Conservation (phyloP, 352 stramenopile species). For the Globisporangium mamillatum region DNA sequence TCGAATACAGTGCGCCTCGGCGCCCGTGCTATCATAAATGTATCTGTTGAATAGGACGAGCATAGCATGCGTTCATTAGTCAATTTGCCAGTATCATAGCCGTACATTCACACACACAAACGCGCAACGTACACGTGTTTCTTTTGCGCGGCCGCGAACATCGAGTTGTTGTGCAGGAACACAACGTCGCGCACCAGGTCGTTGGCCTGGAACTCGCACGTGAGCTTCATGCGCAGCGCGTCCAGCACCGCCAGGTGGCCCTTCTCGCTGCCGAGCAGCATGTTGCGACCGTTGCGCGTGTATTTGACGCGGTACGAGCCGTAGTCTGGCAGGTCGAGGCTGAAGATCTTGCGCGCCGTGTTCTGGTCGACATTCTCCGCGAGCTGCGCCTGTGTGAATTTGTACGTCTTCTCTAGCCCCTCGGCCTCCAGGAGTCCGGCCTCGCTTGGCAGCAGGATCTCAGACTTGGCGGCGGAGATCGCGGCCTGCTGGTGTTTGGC, state of each 20-base stretch:
- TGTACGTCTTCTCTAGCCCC: slow-evolving; percentile 96
- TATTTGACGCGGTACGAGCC: slow-evolving; percentile 94
- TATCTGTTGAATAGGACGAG: slow-evolving; percentile 24
- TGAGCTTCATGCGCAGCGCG: slow-evolving; percentile 86
- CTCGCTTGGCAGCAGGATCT: slow-evolving; percentile 89
- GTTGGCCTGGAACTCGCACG: slow-evolving; percentile 93
- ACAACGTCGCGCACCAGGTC: slow-evolving; percentile 94
- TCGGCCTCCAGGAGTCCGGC: slow-evolving; percentile 91
- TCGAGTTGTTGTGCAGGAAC: slow-evolving; percentile 97
- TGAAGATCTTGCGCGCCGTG: slow-evolving; percentile 94
- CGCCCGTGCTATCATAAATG: slow-evolving; percentile 97
- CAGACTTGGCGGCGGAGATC: slow-evolving; percentile 82
- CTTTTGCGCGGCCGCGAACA: slow-evolving; percentile 96
- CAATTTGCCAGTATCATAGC: not conserved
- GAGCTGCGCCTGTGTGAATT: slow-evolving; percentile 92
- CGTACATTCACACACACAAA: not conserved
- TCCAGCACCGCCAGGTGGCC: slow-evolving; percentile 97
- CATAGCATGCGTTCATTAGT: not conserved
- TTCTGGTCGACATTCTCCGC: slow-evolving; percentile 90
- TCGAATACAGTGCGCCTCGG: slow-evolving; percentile 96
- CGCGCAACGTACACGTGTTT: slow-evolving; percentile 91
- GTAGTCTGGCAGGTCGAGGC: slow-evolving; percentile 91
- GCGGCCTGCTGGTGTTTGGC: slow-evolving; percentile 86
- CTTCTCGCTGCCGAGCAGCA: slow-evolving; percentile 91
- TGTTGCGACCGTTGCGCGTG: slow-evolving; percentile 94